Percentiles rank a stretch among this genome's conserved stretches.
Evolutionary conservation across 768 basidiomycete species (phyloP).

Genomic region (Multifurca ochricompacta): DNA sequence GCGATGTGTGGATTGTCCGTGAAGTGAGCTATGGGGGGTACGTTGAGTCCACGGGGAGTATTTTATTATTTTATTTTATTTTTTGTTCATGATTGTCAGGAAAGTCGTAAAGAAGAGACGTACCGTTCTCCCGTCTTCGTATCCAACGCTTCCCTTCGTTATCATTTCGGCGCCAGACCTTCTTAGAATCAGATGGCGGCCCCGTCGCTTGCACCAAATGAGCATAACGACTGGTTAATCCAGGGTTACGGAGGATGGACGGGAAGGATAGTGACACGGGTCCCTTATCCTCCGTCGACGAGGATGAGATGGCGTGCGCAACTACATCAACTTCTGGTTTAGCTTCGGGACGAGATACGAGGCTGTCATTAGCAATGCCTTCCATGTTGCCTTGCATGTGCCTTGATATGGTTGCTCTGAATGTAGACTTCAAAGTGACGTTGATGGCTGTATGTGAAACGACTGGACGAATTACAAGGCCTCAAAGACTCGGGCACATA

Average conservation of each 20-base stretch:
- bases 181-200: conserved; percentile 28
- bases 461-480: neutral
- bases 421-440: neutral
- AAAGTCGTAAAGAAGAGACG: too few species aligned
- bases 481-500: too few species aligned
- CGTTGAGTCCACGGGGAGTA: neutral
- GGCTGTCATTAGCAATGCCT: neutral
- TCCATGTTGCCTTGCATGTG: neutral
- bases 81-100: too few species aligned
- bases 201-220: conserved; percentile 33
- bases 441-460: neutral
- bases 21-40: conserved; percentile 49
- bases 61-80: too few species aligned
- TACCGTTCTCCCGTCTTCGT: conserved; percentile 71
- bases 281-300: conserved; percentile 12
- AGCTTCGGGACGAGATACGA: neutral
- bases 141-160: conserved; percentile 76
- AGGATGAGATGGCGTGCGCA: neutral
- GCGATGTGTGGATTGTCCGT: conserved; percentile 66
- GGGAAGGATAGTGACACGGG: conserved; percentile 64
- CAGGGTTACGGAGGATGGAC: conserved; percentile 54
- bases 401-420: neutral
- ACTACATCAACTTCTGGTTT: neutral
- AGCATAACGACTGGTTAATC: conserved; percentile 44
- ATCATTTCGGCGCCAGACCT: conserved; percentile 41